phyloP scores from a whole-genome alignment of 768 basidiomycete species.

The Rhizopogon vinicolor region DNA sequence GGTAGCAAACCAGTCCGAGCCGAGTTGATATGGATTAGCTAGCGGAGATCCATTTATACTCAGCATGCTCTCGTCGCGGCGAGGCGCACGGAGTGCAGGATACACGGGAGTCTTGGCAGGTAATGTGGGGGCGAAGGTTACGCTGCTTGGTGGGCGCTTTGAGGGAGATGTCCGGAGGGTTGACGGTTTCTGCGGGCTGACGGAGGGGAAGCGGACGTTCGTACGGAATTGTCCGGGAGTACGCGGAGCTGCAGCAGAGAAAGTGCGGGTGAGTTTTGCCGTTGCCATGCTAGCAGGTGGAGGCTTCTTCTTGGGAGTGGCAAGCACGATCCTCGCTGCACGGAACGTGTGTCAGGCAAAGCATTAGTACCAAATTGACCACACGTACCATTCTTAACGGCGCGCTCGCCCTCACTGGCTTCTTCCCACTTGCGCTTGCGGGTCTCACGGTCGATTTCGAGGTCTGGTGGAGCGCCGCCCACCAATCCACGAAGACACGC shows the following conservation, averaged over 20 bases:
- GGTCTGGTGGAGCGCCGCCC: constrained; percentile 34
- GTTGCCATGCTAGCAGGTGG: constrained; percentile 50
- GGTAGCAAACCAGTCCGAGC: constrained; percentile 51
- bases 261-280: constrained; percentile 40
- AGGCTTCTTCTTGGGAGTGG: constrained; percentile 50
- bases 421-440: constrained; percentile 76
- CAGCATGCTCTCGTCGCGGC: constrained; percentile 73
- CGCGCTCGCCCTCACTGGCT: constrained; percentile 37
- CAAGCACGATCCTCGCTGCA: constrained; percentile 40
- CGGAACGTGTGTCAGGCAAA: constrained; percentile 2
- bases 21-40: constrained; percentile 71
- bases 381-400: constrained; percentile 55
- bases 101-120: constrained; percentile 35
- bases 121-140: constrained; percentile 68
- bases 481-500: constrained; percentile 63
- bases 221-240: constrained; percentile 12
- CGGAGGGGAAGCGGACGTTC: constrained; percentile 25
- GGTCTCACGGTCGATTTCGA: constrained; percentile 61
- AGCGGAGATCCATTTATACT: constrained; percentile 82
- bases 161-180: constrained; percentile 20
- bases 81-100: constrained; percentile 56
- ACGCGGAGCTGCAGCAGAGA: constrained; percentile 16
- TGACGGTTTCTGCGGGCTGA: constrained; percentile 32
- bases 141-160: constrained; percentile 48
- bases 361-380: neutral